phyloP scores from a whole-genome alignment of 202 grass and related monocot species.

The Saccharum hybrid region DNA sequence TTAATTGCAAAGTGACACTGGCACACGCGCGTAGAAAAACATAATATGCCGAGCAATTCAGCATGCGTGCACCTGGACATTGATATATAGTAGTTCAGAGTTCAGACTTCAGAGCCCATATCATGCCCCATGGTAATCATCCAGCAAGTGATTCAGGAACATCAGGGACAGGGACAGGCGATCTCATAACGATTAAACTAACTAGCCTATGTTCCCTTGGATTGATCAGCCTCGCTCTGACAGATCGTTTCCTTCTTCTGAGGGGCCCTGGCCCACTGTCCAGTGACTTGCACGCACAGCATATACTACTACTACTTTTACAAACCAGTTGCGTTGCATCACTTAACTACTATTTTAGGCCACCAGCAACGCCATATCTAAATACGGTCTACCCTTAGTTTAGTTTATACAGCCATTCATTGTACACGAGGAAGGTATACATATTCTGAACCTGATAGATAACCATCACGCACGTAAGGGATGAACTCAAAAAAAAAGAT shows the following conservation, averaged over 20 bases:
- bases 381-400: conserved; percentile 39
- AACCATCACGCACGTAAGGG: neutral
- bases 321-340: neutral
- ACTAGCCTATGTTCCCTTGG: neutral
- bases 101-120: neutral
- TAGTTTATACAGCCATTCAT: conserved; percentile 1
- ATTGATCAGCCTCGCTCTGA: neutral
- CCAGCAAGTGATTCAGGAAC: neutral
- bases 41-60: conserved; percentile 9
- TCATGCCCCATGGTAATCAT: neutral
- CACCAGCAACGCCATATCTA: conserved; percentile 35
- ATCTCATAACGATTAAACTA: neutral
- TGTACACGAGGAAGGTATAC: conserved; percentile 37
- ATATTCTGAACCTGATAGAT: conserved; percentile 11
- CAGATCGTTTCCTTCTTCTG: neutral
- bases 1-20: conserved; percentile 13
- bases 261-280: neutral
- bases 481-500: neutral
- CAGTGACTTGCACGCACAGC: neutral
- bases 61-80: conserved; percentile 13
- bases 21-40: neutral
- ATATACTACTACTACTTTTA: neutral
- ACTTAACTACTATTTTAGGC: neutral
- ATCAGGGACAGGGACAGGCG: neutral
- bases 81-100: neutral